phyloP scores from a whole-genome alignment of 805 yeast species.

The Cyberlindnera misumaiensis region DNA sequence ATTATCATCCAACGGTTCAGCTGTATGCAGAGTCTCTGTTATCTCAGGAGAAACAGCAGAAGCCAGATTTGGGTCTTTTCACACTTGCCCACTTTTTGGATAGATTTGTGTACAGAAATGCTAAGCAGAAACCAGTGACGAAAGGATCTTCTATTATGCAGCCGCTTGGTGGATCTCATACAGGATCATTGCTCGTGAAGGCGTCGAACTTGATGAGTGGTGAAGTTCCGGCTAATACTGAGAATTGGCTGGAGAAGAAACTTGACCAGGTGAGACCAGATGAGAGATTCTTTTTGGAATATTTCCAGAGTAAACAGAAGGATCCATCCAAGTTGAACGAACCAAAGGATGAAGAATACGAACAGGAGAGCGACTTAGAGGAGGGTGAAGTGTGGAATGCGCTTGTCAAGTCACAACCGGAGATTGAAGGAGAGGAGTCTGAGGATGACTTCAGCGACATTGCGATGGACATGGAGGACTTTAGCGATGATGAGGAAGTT shows the following conservation, averaged over 20 bases:
- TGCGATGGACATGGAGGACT: constrained; percentile 40
- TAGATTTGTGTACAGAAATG: constrained; percentile 89
- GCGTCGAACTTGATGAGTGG: constrained; percentile 41
- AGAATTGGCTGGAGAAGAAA: constrained; percentile 71
- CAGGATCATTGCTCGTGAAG: constrained; percentile 60
- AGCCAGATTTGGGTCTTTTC: constrained; percentile 88
- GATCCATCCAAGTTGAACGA: constrained; percentile 27
- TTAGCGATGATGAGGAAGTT: constrained; percentile 38
- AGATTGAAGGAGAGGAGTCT: constrained; percentile 47
- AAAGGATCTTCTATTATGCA: constrained; percentile 96
- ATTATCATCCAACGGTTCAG: constrained; percentile 89
- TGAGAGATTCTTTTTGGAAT: constrained; percentile 82
- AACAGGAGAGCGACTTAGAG: constrained; percentile 39
- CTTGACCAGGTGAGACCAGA: constrained; percentile 71
- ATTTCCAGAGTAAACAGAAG: constrained; percentile 57
- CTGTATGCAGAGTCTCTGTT: constrained; percentile 67
- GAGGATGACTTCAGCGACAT: constrained; percentile 43
- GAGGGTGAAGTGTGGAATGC: constrained; percentile 83
- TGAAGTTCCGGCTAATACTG: constrained; percentile 72
- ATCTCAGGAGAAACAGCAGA: constrained; percentile 38
- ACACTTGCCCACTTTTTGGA: constrained; percentile 88
- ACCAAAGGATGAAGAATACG: constrained; percentile 30
- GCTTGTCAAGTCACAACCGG: constrained; percentile 67
- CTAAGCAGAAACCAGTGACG: constrained; percentile 66
- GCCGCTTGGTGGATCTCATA: constrained; percentile 83